Percentiles rank a stretch among this genome's conserved stretches.
phyloP scores from a whole-genome alignment of 305 asterid species.

The Nicotiana rustica region DNA sequence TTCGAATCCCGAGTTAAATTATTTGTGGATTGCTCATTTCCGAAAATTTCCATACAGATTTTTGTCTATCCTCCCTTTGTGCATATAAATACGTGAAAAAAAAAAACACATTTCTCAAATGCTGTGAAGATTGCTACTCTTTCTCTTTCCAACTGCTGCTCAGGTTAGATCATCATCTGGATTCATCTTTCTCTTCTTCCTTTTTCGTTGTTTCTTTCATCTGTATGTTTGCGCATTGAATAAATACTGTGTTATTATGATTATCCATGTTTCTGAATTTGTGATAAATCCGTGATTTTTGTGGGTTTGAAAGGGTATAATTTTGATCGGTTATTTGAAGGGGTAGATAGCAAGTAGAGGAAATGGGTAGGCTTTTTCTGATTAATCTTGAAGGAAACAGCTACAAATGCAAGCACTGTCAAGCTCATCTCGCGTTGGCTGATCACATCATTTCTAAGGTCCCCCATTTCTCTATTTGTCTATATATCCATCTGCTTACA shows the following conservation, averaged over 20 bases:
- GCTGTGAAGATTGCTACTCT: background rate
- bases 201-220: background rate
- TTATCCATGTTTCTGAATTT: background rate
- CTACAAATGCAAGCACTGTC: constrained; percentile 69
- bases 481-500: background rate
- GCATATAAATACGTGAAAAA: background rate
- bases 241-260: background rate
- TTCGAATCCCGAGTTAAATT: constrained; percentile 23
- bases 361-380: constrained; percentile 64
- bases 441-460: constrained; percentile 69
- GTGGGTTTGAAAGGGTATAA: background rate
- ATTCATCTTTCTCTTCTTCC: background rate
- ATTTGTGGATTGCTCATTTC: background rate
- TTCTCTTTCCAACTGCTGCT: background rate
- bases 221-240: background rate
- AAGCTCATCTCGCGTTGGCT: constrained; percentile 61
- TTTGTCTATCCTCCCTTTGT: background rate
- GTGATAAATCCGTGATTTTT: constrained; percentile 17
- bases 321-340: constrained; percentile 25
- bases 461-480: constrained; percentile 16
- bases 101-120: background rate
- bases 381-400: constrained; percentile 55
- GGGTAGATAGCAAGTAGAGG: constrained; percentile 18
- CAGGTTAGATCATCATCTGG: constrained; percentile 18
- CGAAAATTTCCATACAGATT: background rate